Evolutionary conservation across 2,329 filamentous ascomycete species (phyloP), one percentile per base, ranked within the genome.

Genomic region (Cladosporium sp.): DNA sequence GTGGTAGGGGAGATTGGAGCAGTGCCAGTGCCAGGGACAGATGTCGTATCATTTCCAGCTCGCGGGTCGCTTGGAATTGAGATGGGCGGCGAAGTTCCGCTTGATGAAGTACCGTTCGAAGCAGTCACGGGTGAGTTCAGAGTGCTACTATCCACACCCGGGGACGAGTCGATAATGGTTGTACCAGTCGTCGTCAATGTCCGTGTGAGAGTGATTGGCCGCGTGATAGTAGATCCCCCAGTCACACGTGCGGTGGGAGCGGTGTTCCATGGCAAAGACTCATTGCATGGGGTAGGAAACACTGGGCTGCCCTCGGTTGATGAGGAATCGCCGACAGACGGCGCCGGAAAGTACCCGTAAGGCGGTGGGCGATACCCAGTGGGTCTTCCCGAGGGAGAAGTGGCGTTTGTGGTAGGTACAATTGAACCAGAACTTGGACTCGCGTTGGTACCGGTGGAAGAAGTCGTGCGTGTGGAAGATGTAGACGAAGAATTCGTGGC

Each of bases 271-370:
- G 36, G 16, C 8, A 13, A 8, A 4, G 45, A 40, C 36, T 22
- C 36, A 19, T 48, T 48, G 45, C 45, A 48, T 7, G 36, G 45
- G 25, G 36, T 48, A 9, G 45, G 45, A 18, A 32, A 48, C 11
- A 35, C 36, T 8, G 45, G 45, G 36, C n/a, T 40, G 15, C 12
- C 45, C 15, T 39, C 45, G 3, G 45, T 22, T 8, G 45, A 47
- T 15, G 43, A 40, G 32, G n/a, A 19, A 12, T 9, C 36, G 6
- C 35, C 43, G 15, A n/a, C 32, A n/a, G 45, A 48, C 2, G 45
- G 36, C 9, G 40, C 36, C 12, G 45, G 45, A 35, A 48, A 39
- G 16, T 38, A 48, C 4, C 45, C 45, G 22, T 47, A 47, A 11
- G 43, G 43, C 4, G 43, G 36, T 19, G 25, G 16, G 7, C 3